phyloP scores from a whole-genome alignment of 345 rosid species.

The Aurinia saxatilis region DNA sequence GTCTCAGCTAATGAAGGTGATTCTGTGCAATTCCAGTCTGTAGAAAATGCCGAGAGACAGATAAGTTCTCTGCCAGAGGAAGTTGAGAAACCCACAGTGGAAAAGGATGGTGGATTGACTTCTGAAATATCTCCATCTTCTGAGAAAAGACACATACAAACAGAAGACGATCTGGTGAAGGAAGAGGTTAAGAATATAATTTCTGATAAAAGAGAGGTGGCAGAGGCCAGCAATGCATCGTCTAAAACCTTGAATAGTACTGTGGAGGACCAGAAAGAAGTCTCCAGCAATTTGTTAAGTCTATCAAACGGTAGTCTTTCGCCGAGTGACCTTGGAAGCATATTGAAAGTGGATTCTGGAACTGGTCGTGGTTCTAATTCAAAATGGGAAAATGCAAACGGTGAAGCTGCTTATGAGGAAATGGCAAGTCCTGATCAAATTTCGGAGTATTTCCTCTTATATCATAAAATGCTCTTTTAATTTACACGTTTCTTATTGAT shows the following conservation, averaged over 20 bases:
- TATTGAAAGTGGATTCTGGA: conserved; percentile 41
- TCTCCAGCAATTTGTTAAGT: conserved; percentile 28
- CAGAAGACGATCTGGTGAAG: conserved; percentile 59
- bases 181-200: conserved; percentile 51
- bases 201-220: conserved; percentile 35
- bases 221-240: conserved; percentile 11
- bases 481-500: conserved; percentile 5
- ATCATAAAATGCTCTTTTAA: not conserved
- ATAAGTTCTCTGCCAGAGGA: conserved; percentile 49
- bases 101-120: conserved; percentile 21
- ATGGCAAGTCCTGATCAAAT: conserved; percentile 46
- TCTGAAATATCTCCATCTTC: conserved; percentile 29
- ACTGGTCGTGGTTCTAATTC: conserved; percentile 31
- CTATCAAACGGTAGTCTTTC: conserved; percentile 28
- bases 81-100: conserved; percentile 43
- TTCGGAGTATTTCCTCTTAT: conserved; percentile 9
- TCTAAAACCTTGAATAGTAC: conserved; percentile 21
- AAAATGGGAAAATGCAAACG: conserved; percentile 35
- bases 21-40: conserved; percentile 42
- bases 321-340: conserved; percentile 29
- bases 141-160: conserved; percentile 36
- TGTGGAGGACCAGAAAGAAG: conserved; percentile 27
- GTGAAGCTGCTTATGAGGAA: conserved; percentile 42
- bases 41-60: conserved; percentile 54
- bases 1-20: conserved; percentile 38